Conservation (phyloP, 2,329 filamentous ascomycete species). For the Hypomyces perniciosus region DNA sequence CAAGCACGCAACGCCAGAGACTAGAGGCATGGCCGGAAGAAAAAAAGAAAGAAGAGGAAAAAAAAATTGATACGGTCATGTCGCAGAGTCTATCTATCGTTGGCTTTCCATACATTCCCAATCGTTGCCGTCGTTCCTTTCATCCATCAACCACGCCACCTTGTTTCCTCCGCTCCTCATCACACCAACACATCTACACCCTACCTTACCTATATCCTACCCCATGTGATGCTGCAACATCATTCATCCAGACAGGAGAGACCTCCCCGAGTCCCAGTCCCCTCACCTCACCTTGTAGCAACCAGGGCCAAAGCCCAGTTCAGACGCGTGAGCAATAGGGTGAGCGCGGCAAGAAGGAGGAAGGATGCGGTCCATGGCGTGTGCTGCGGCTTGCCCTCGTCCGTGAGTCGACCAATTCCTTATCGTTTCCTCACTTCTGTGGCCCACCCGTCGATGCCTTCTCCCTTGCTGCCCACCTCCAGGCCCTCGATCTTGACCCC, state of each 20-base stretch:
- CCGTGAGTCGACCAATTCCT: conserved; percentile 15
- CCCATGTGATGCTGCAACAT: too few relatives aligned
- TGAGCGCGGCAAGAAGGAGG: neutral
- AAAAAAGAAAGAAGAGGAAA: neutral
- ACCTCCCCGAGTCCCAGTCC: too few relatives aligned
- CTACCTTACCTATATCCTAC: neutral
- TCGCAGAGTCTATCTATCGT: conserved; percentile 20
- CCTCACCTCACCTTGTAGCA: too few relatives aligned
- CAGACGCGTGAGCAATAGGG: neutral
- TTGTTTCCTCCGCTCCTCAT: too few relatives aligned
- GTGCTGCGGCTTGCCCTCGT: neutral
- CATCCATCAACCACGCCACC: too few relatives aligned
- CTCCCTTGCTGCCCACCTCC: conserved; percentile 73
- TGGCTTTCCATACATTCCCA: conserved; percentile 1
- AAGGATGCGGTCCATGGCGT: neutral
- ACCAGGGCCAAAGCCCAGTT: too few relatives aligned
- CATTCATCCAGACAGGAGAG: too few relatives aligned
- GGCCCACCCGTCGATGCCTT: conserved; percentile 92
- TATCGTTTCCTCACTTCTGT: conserved; percentile 80
- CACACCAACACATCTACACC: too few relatives aligned
- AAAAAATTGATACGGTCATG: neutral
- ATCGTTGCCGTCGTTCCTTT: neutral
- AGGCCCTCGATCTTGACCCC: conserved; percentile 66
- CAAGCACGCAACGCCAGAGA: too few relatives aligned
- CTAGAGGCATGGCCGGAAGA: too few relatives aligned